Evolutionary conservation across 1,139 yeast genomes (phyloP).

Genomic region (Chernovozyma sophiae-reginae): DNA sequence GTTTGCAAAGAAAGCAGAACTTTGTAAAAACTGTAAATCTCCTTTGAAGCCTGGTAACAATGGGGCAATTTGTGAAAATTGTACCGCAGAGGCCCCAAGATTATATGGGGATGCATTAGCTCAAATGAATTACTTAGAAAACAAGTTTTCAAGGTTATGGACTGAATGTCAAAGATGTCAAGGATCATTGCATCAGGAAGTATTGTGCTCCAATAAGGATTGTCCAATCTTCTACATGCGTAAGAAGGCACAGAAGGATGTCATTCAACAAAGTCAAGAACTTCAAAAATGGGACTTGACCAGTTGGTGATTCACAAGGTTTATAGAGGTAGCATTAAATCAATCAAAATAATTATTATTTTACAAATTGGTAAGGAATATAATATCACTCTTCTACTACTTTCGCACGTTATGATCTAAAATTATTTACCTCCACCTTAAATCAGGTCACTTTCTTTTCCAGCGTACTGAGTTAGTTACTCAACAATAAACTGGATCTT

Average conservation of each 20-base stretch:
- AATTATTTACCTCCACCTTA: no score
- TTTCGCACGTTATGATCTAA: no score
- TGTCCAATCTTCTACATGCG: conserved; percentile 98
- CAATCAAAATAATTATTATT: neutral
- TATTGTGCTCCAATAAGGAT: conserved; percentile 89
- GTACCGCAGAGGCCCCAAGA: conserved; percentile 70
- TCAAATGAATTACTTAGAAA: conserved; percentile 75
- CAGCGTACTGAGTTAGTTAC: neutral
- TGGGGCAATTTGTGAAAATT: conserved; percentile 81
- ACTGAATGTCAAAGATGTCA: conserved; percentile 98
- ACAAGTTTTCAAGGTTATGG: conserved; percentile 87
- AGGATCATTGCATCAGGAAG: conserved; percentile 94
- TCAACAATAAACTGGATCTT: neutral
- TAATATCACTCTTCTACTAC: no score
- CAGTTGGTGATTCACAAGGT: conserved; percentile 52
- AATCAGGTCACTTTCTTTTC: no score
- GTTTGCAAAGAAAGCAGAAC: conserved; percentile 84
- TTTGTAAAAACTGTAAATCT: conserved; percentile 83
- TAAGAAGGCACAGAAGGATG: conserved; percentile 88
- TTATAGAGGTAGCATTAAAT: no score
- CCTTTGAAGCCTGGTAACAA: conserved; percentile 65
- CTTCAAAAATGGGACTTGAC: conserved; percentile 68
- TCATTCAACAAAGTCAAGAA: conserved; percentile 63
- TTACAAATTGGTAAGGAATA: neutral
- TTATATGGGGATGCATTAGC: conserved; percentile 76